A percentile compares a stretch with the other conserved stretches of the same genome.
Conservation (phyloP, 106 monocot genomes). For the Dendrobium huoshanense region DNA sequence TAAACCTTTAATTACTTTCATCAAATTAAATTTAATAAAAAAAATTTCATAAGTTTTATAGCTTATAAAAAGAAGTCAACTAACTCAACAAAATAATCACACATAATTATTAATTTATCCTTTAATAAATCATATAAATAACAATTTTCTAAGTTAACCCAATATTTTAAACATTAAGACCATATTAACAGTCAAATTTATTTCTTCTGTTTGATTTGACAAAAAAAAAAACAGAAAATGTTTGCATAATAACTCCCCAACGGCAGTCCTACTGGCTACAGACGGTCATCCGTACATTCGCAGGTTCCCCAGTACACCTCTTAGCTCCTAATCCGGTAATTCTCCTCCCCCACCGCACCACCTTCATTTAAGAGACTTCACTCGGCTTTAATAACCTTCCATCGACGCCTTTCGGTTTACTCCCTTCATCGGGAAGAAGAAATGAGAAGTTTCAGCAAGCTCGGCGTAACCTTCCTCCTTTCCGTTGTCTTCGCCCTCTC, state of each 20-base stretch:
- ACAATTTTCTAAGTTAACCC: no score
- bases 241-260: slow-evolving; percentile 1
- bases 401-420: neutral
- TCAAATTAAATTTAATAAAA: no score
- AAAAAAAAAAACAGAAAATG: no score
- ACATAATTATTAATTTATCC: no score
- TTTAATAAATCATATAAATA: no score
- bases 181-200: no score
- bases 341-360: neutral
- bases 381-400: neutral
- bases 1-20: no score
- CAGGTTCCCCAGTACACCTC: neutral
- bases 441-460: neutral
- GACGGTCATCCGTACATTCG: neutral
- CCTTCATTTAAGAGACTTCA: neutral
- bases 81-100: no score
- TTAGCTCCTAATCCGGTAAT: neutral
- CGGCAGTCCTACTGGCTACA: neutral
- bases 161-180: no score
- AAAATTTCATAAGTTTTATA: no score
- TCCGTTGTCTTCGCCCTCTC: neutral
- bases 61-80: no score
- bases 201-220: no score
- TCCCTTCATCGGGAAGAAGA: neutral
- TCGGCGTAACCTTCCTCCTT: neutral